Evolutionary conservation across 495 filamentous ascomycete species (phyloP), one percentile per base, ranked within the genome.

Genomic region (Hamigera avellanea): DNA sequence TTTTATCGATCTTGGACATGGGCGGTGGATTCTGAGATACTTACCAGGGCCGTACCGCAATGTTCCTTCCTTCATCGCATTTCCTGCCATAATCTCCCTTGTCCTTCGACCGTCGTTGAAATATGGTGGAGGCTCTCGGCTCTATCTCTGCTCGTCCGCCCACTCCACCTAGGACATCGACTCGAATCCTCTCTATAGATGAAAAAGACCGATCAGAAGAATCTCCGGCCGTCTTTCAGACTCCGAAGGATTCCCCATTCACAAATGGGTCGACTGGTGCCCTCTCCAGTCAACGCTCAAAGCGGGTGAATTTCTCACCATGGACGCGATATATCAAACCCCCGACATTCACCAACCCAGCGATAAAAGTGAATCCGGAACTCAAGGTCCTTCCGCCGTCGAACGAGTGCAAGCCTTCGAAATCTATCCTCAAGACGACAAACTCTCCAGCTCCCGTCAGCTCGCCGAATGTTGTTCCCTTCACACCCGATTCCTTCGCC

Each of bases 391-490:
- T 66, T 18, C 73, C 68, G 17, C 72, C 76, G 3, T 78, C 80
- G 18, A 75, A 69, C 48, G 70, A 78, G 34, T 67, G 65, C 23
- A 85, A 79, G 49, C 75, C 83, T 9, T 46, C 75, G 16, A 94
- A 89, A 49, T 89, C 87, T 2, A 95, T 98, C 37, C 70, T 98
- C 32, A 98, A 96, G 56, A 51, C 68, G 14, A 65, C 56, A 18
- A 69, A 62, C 41, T 69, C 62, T 1, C 51, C 60, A 40, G 53
- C 66, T 45, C 53, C 61, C 40, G 49, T 59, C 25, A 50, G 41
- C 40, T 53, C 45, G 3, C 44, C 50, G 42, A 60, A 32, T 42
- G 50, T 70, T 36, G 63, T 64, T 26, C 43, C 61, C 6, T 57
- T 55, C 34, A 56, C 54, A 27, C 57, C 53, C 33, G 42, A 62